A percentile compares a stretch with the other conserved stretches of the same genome.
phyloP scores from a whole-genome alignment of 805 yeast genomes.

The Brettanomyces bruxellensis region DNA sequence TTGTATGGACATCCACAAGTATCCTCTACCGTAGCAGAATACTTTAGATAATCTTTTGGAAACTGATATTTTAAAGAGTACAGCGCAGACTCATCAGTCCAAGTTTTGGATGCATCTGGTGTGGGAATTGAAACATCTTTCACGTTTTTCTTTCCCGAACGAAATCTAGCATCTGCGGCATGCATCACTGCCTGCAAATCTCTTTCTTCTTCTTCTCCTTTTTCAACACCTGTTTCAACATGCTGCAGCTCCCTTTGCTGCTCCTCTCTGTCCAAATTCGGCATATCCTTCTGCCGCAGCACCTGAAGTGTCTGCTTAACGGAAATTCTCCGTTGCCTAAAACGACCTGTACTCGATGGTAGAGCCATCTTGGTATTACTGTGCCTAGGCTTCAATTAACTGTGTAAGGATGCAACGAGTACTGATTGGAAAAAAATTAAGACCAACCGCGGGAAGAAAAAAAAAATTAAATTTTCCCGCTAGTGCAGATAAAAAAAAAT shows the following conservation, averaged over 20 bases:
- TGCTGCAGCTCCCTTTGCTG: conserved; percentile 83
- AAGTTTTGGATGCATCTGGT: conserved; percentile 81
- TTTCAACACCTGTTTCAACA: conserved; percentile 96
- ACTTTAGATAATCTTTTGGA: conserved; percentile 77
- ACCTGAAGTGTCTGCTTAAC: conserved; percentile 82
- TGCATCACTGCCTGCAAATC: conserved; percentile 88
- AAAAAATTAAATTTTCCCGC: too few relatives aligned
- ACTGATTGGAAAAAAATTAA: too few relatives aligned
- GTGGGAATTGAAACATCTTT: conserved; percentile 82
- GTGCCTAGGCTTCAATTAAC: too few relatives aligned
- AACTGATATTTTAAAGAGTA: conserved; percentile 56
- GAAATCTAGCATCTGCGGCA: conserved; percentile 62
- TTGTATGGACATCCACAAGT: conserved; percentile 78
- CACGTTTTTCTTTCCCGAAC: conserved; percentile 33
- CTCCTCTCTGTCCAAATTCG: conserved; percentile 67
- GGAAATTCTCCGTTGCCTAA: conserved; percentile 90
- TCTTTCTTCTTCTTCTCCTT: conserved; percentile 93
- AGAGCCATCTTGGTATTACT: conserved; percentile 17
- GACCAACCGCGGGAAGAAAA: too few relatives aligned
- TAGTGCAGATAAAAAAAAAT: too few relatives aligned
- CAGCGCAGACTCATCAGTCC: conserved; percentile 70
- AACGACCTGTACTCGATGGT: conserved; percentile 45
- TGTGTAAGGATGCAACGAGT: too few relatives aligned
- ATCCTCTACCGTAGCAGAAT: conserved; percentile 94
- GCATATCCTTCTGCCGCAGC: conserved; percentile 68